phyloP scores from a whole-genome alignment of 345 rosid species.

The Salix arbutifolia region DNA sequence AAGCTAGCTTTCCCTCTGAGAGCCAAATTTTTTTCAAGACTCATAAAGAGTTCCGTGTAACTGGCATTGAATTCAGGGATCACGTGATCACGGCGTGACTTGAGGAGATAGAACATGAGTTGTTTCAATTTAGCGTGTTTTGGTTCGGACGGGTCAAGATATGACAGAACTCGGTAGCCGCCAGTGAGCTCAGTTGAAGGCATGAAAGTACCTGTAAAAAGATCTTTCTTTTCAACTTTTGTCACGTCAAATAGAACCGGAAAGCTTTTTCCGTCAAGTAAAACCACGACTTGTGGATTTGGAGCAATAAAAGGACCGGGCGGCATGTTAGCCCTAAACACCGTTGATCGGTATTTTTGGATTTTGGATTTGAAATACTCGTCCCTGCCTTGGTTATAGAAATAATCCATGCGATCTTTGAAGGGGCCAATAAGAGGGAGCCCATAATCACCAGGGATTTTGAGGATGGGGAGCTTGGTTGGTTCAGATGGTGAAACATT shows the following conservation, averaged over 20 bases:
- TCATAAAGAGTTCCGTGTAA: constrained; percentile 46
- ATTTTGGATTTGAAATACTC: constrained; percentile 66
- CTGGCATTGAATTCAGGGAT: constrained; percentile 69
- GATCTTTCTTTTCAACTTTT: constrained; percentile 77
- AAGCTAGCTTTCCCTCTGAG: constrained; percentile 58
- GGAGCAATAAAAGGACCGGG: constrained; percentile 71
- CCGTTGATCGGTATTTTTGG: constrained; percentile 67
- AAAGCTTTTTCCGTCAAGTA: constrained; percentile 92
- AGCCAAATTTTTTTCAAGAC: constrained; percentile 52
- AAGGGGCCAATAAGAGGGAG: constrained; percentile 69
- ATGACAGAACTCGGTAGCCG: constrained; percentile 71
- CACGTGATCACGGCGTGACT: constrained; percentile 46
- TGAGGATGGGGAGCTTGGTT: constrained; percentile 48
- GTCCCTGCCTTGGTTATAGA: constrained; percentile 63
- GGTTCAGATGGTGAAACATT: constrained; percentile 12
- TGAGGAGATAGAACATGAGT: constrained; percentile 59
- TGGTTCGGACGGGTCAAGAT: constrained; percentile 83
- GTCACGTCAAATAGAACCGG: constrained; percentile 69
- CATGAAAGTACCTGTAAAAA: constrained; percentile 88
- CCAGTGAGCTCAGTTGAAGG: constrained; percentile 85
- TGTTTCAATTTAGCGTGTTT: constrained; percentile 66
- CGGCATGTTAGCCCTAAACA: constrained; percentile 70
- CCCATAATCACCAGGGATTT: constrained; percentile 72
- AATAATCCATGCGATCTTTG: constrained; percentile 67
- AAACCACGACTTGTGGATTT: constrained; percentile 57